A percentile compares a stretch with the other conserved stretches of the same genome.
These are phyloP conservation scores for Podospora australis DNA, from an alignment of 495 filamentous ascomycete species.

Conservation along the genomic window DNA sequence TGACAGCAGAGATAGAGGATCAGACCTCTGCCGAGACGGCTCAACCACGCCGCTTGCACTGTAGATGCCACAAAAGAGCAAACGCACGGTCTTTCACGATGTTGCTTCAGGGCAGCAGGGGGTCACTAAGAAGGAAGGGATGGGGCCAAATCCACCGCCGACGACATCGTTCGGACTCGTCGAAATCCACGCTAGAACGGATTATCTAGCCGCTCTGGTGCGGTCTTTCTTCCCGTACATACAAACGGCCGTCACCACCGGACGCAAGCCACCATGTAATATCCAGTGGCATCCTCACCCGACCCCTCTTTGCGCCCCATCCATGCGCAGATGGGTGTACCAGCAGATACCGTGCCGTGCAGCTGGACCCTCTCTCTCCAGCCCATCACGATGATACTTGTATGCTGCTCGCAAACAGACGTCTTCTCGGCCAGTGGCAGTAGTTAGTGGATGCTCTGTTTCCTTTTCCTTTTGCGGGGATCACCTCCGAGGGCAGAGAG, in stretches of 20 bases:
- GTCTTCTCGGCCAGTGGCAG: too few relatives aligned
- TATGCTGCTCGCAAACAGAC: too few relatives aligned
- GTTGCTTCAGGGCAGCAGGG: too few relatives aligned
- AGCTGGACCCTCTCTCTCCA: background rate
- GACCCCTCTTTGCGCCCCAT: slow-evolving; percentile 6
- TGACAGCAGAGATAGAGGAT: background rate
- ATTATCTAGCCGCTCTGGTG: slow-evolving; percentile 2
- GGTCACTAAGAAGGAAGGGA: too few relatives aligned
- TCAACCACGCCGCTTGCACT: background rate
- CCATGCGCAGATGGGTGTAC: too few relatives aligned
- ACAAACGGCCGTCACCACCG: background rate
- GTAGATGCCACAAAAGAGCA: background rate
- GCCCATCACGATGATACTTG: too few relatives aligned
- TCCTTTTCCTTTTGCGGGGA: too few relatives aligned
- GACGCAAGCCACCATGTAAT: background rate
- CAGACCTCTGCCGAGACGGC: slow-evolving; percentile 5
- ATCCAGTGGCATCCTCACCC: background rate
- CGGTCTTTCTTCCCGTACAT: slow-evolving; percentile 8
- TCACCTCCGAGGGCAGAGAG: too few relatives aligned
- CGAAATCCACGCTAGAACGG: background rate
- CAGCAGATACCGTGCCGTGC: slow-evolving; percentile 22
- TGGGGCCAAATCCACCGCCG: background rate
- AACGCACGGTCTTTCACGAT: slow-evolving; percentile 2
- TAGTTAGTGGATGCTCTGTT: too few relatives aligned
- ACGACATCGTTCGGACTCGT: background rate